phyloP scores from a whole-genome alignment of 306 rosid species.

The Oxytropis ochrocephala region DNA sequence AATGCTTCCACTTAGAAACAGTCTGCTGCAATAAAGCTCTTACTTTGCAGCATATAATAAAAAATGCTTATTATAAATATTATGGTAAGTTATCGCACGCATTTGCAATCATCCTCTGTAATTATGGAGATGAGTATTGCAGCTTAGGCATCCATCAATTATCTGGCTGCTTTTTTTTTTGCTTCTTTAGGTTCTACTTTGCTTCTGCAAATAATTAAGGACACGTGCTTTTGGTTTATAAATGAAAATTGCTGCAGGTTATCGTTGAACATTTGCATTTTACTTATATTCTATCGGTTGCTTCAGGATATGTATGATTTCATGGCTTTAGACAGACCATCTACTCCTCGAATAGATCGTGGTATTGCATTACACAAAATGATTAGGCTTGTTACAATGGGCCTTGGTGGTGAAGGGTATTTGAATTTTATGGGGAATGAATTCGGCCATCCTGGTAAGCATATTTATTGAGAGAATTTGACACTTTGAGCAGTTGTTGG shows the following conservation, averaged over 20 bases:
- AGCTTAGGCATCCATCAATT: neutral
- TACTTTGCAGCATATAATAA: conserved; percentile 10
- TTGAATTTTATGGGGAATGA: too few species aligned
- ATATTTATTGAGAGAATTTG: too few species aligned
- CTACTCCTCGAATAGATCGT: too few species aligned
- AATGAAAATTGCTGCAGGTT: conserved; percentile 2
- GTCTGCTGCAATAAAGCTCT: conserved; percentile 1
- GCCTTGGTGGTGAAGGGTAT: too few species aligned
- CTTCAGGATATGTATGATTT: too few species aligned
- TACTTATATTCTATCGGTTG: conserved; percentile 6
- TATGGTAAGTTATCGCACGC: conserved; percentile 8
- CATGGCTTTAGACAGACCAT: too few species aligned
- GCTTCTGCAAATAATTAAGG: conserved; percentile 10
- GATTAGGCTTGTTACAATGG: too few species aligned
- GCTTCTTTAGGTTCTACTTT: conserved; percentile 1
- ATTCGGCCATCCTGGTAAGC: too few species aligned
- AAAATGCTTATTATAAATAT: neutral
- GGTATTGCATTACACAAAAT: too few species aligned
- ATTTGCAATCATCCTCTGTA: conserved; percentile 15
- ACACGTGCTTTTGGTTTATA: neutral
- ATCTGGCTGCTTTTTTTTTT: neutral
- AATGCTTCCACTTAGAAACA: too few species aligned
- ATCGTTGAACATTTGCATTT: conserved; percentile 4
- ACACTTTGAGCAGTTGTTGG: too few species aligned
- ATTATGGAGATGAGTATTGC: conserved; percentile 8